phyloP scores from a whole-genome alignment of 176 grass and related monocot genomes.

The Paspalum notatum region DNA sequence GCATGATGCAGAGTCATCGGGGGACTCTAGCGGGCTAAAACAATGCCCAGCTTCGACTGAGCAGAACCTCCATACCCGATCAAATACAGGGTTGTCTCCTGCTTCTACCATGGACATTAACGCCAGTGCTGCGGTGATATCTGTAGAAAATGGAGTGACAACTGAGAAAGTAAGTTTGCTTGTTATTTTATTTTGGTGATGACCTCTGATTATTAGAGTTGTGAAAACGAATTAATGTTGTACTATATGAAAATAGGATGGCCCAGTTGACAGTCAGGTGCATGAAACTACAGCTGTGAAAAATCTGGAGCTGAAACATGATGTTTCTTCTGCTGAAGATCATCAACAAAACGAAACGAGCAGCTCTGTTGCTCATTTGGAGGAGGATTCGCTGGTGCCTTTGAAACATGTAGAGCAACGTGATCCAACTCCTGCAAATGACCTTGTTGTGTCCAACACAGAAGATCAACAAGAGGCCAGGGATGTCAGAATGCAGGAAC shows the following conservation, averaged over 20 bases:
- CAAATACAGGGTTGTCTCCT: slow-evolving; percentile 12
- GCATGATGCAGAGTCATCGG: slow-evolving; percentile 1
- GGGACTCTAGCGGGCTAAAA: not conserved
- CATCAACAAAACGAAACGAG: not conserved
- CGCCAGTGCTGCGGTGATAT: not conserved
- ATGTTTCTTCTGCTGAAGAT: slow-evolving; percentile 4
- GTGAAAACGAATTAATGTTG: not conserved
- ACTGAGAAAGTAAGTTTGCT: slow-evolving; percentile 14
- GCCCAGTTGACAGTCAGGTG: not conserved
- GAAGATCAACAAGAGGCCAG: not conserved
- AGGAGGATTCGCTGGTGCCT: slow-evolving; percentile 8
- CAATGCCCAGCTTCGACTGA: not conserved
- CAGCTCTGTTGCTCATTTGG: not conserved
- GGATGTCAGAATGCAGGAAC: not conserved
- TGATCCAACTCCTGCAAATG: not conserved
- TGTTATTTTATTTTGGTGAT: not conserved
- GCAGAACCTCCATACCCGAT: not conserved
- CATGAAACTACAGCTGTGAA: not conserved
- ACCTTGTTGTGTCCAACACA: not conserved
- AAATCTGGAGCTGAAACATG: slow-evolving; percentile 7
- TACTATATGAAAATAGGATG: slow-evolving; percentile 32
- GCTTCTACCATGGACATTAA: not conserved
- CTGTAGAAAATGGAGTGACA: not conserved
- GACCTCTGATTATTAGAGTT: not conserved
- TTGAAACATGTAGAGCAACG: not conserved